Conservation (phyloP, 306 rosid species). For the Cicer pinnatifidum region DNA sequence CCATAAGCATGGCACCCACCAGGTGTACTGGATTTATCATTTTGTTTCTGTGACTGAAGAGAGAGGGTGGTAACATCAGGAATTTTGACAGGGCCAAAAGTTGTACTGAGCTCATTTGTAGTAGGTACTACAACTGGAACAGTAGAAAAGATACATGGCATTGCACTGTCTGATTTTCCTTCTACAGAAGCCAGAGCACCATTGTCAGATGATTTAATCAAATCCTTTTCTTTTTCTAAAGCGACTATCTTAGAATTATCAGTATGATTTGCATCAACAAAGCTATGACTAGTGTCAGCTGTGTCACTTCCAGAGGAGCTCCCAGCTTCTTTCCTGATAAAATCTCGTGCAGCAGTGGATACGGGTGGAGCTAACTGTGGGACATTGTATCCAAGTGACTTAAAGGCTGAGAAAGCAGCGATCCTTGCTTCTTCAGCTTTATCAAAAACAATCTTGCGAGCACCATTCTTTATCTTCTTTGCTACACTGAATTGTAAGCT, state of each 20-base stretch:
- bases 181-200: constrained; percentile 47
- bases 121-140: constrained; percentile 51
- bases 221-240: constrained; percentile 47
- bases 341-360: constrained; percentile 49
- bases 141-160: constrained; percentile 44
- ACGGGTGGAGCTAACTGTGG: constrained; percentile 69
- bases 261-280: constrained; percentile 45
- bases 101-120: constrained; percentile 47
- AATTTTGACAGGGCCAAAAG: constrained; percentile 46
- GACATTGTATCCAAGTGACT: constrained; percentile 81
- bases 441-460: constrained; percentile 89
- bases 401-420: constrained; percentile 86
- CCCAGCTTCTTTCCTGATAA: constrained; percentile 57
- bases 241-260: constrained; percentile 51
- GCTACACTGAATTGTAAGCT: constrained; percentile 78
- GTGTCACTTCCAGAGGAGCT: constrained; percentile 62
- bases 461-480: constrained; percentile 93
- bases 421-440: constrained; percentile 97
- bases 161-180: constrained; percentile 47
- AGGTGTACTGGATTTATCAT: constrained; percentile 44
- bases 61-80: constrained; percentile 39
- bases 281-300: constrained; percentile 51
- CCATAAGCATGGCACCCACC: constrained; percentile 45
- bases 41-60: constrained; percentile 46
- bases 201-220: constrained; percentile 47